Base-by-base conservation (phyloP, 2,329 filamentous ascomycete species). In the Cadophora gregata region DNA sequence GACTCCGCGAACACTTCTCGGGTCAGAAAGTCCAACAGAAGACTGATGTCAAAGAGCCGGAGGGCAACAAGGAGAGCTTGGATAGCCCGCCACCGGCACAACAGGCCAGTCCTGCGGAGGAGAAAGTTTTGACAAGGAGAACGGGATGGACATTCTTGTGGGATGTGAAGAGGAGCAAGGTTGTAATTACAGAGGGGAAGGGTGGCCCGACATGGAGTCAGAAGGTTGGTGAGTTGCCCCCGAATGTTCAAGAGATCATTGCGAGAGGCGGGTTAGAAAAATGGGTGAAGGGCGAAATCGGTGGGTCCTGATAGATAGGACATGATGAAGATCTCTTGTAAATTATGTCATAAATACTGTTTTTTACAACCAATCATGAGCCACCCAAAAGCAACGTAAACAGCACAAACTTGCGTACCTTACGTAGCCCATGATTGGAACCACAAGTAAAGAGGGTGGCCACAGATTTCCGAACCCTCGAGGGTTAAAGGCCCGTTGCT, bases 191-290 rank as follows among this genome's bases (percentile, higher is more conserved):
- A 24, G 92, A 97, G 80, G 89, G 89, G 1, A 80, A 87, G 63
- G 83, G 83, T 55, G 91, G 91, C 0, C 77, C 83, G 64, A 86
- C 80, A 45, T 97, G 93, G 93, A 90, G 83, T 60, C 86, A 96
- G 76, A 92, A 90, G 80, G 93, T 97, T 0, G 92, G 92, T 8
- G 91, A 96, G 81, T 77, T 97, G 69, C 91, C 93, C 16, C 88
- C 91, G 0, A 97, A 95, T 75, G 91, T 97, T 64, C 93, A 97
- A 78, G 91, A 92, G 75, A 93, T 95, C 65, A 92, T 95, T 74
- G 90, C 91, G 0, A 79, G 84, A 59, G 92, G 92, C 1, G 93
- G 93, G 0, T 76, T 97, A 67, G 92, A 94, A 82, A 90, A 88
- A 70, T 96, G 93, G 93, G 91, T 96, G 0, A 74, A 75, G 55